These are phyloP conservation scores for Albugo candida DNA, from an alignment of 352 stramenopile species.

Conservation along the genomic window DNA sequence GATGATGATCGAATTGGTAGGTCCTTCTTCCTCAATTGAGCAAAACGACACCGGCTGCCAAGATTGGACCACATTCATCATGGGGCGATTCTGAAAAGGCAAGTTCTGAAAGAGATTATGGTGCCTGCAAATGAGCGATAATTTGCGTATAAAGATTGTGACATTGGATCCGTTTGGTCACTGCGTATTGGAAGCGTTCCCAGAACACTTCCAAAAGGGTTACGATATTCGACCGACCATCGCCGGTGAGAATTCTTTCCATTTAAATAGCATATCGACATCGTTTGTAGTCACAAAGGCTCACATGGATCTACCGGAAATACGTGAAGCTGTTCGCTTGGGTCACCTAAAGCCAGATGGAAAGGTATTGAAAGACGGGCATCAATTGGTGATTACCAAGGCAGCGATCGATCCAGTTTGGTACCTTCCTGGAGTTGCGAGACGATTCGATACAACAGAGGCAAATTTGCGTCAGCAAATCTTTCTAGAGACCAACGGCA, in stretches of 20 bases:
- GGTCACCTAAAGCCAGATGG: constrained; percentile 91
- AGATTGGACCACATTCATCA: constrained; percentile 91
- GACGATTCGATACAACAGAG: constrained; percentile 95
- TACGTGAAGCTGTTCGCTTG: constrained; percentile 86
- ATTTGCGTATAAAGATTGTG: constrained; percentile 20
- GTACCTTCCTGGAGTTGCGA: constrained; percentile 96
- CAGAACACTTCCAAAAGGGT: constrained; percentile 90
- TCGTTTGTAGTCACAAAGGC: constrained; percentile 61
- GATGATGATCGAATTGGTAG: constrained; percentile 4
- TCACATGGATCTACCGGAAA: constrained; percentile 98
- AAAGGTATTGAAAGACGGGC: constrained; percentile 85
- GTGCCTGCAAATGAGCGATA: background rate
- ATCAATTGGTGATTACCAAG: constrained; percentile 88
- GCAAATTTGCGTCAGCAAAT: constrained; percentile 90
- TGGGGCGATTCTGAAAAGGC: constrained; percentile 92
- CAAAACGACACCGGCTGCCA: constrained; percentile 89
- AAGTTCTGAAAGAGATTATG: background rate
- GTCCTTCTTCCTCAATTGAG: constrained; percentile 52
- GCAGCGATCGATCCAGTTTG: constrained; percentile 98
- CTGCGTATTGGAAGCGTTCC: constrained; percentile 76
- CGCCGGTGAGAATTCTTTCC: constrained; percentile 24
- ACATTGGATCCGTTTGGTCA: constrained; percentile 66
- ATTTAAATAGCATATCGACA: background rate
- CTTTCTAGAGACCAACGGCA: constrained; percentile 98
- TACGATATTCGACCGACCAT: constrained; percentile 98